Base-by-base conservation (phyloP, 768 basidiomycete species). In the Suillus lakei region DNA sequence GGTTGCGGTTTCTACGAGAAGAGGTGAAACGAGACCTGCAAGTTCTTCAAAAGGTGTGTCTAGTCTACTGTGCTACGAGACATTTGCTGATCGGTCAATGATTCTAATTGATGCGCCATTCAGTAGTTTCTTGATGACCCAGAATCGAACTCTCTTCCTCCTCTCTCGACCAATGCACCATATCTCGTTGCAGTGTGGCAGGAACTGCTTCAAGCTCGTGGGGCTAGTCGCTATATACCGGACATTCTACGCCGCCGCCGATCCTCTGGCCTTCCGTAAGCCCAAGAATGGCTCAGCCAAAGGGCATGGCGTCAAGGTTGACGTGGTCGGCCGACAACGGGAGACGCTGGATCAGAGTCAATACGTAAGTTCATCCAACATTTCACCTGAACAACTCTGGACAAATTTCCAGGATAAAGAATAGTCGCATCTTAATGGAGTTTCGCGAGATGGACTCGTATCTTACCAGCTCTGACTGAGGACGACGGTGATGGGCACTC, bases 381-480 rank as follows among this genome's bases (percentile, higher is more conserved):
- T 48, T 62, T 50, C 60, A 46, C 64, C 48, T 59, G 56, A 32
- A 62, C 39, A 28, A 8, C 15, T 43, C 53, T 59, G 39, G 39
- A 68, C 58, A 13, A n/a, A 8, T 41, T 41, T n/a, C 32, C 69
- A 96, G 93, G 12, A 86, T 91, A 12, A 95, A 91, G 71, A 92
- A 92, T 66, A 82, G 88, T 4, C 88, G 92, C 2, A 80, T 97
- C 34, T 77, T 91, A 5, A 85, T 90, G 38, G 95, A 97, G 73
- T 91, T 97, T 67, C 84, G 88, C 41, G 94, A 96, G 77, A 85
- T 92, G 38, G 95, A 96, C 68, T 92, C 91, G 2, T 94, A 93
- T 74, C 71, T 90, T 18, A 90, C 89, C 2, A 72, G 71, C 55
- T 83, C 83, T 7, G 83, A 83, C 3, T n/a, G 71, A 81, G 5